Evolutionary conservation across 192 early-diverging fungal species (phyloP).

Genomic region (Oehlia diaphana): DNA sequence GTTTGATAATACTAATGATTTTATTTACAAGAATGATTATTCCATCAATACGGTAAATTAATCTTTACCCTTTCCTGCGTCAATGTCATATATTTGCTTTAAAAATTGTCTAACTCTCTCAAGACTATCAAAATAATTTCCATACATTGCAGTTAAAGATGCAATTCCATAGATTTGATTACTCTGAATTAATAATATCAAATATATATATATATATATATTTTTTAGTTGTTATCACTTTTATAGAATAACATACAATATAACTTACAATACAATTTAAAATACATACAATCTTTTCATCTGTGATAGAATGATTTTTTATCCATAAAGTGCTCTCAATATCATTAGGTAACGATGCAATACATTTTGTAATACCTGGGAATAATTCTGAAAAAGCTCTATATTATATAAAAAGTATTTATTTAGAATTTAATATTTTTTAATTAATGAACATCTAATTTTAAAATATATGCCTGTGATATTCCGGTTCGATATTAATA

Average conservation of each 20-base stretch:
- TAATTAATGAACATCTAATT: background rate
- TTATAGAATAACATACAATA: too few relatives aligned
- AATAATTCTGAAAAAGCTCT: slow-evolving; percentile 18
- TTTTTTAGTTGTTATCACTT: background rate
- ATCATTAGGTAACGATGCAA: slow-evolving; percentile 14
- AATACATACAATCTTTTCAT: slow-evolving; percentile 15
- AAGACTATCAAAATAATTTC: slow-evolving; percentile 27
- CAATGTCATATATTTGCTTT: slow-evolving; percentile 3
- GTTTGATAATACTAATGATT: too few relatives aligned
- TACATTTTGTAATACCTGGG: slow-evolving; percentile 7
- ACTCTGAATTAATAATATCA: background rate
- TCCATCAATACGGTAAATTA: too few relatives aligned
- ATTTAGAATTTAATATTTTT: background rate
- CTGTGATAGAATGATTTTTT: background rate
- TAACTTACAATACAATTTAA: too few relatives aligned
- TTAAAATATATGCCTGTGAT: slow-evolving; percentile 7
- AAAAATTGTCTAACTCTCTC: slow-evolving; percentile 20
- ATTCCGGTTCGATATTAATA: slow-evolving; percentile 25
- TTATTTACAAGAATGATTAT: too few relatives aligned
- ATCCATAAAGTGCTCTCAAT: slow-evolving; percentile 17
- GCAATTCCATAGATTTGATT: background rate
- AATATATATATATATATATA: too few relatives aligned
- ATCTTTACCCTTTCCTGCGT: background rate
- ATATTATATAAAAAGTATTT: background rate
- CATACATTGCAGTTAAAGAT: slow-evolving; percentile 26